Conservation (phyloP, 306 rosid genomes). For the Trifolium fragiferum region DNA sequence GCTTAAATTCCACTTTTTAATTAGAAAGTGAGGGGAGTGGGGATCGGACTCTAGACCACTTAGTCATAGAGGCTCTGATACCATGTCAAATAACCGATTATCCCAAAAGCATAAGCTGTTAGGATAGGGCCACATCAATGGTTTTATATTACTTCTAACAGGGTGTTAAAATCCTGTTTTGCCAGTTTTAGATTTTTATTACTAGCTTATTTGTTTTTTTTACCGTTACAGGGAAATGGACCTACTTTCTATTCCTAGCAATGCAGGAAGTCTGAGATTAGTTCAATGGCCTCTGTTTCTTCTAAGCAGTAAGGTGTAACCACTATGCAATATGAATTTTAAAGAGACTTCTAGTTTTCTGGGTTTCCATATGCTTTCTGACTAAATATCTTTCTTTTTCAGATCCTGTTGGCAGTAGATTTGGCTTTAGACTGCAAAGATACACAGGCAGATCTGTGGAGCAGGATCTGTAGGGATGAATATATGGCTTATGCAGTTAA, state of each 20-base stretch:
- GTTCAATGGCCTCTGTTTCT: conserved; percentile 99
- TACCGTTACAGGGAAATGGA: conserved; percentile 85
- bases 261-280: conserved; percentile 82
- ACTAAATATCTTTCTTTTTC: conserved; percentile 23
- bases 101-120: too few species aligned
- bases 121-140: too few species aligned
- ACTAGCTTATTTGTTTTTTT: conserved; percentile 29
- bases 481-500: conserved; percentile 96
- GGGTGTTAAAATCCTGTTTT: conserved; percentile 11
- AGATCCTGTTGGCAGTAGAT: conserved; percentile 93
- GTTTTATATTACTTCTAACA: too few species aligned
- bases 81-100: too few species aligned
- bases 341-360: conserved; percentile 13
- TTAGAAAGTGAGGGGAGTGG: too few species aligned
- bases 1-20: too few species aligned
- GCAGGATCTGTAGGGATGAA: conserved; percentile 83
- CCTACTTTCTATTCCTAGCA: conserved; percentile 88
- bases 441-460: conserved; percentile 85
- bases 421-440: conserved; percentile 96
- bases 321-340: conserved; percentile 30
- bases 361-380: conserved; percentile 23
- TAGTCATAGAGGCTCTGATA: too few species aligned
- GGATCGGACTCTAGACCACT: too few species aligned
- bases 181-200: conserved; percentile 3
- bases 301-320: conserved; percentile 87